These are phyloP conservation scores for Fusarium sulawesiense DNA, from an alignment of 2,329 filamentous ascomycete genomes.

Conservation along the genomic window DNA sequence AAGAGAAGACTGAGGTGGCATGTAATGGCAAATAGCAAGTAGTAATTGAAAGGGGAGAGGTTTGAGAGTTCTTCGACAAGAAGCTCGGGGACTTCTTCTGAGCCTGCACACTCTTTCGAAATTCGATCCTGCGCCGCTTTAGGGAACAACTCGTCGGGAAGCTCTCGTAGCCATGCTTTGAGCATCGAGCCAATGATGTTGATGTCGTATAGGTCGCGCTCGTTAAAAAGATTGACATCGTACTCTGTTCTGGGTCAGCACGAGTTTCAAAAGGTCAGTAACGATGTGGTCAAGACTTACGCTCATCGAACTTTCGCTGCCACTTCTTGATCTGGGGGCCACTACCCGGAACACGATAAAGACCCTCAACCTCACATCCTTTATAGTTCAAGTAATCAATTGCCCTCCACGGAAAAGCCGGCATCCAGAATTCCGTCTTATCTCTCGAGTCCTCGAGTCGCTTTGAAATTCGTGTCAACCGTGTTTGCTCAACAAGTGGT, in stretches of 20 bases:
- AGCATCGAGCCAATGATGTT: slow-evolving; percentile 97
- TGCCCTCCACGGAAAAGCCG: slow-evolving; percentile 91
- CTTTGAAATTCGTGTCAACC: slow-evolving; percentile 91
- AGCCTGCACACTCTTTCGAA: slow-evolving; percentile 80
- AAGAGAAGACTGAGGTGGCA: slow-evolving; percentile 93
- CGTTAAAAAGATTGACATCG: slow-evolving; percentile 90
- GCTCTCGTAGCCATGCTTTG: slow-evolving; percentile 92
- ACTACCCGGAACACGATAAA: slow-evolving; percentile 93
- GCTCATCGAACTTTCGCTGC: slow-evolving; percentile 89
- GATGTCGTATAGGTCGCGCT: slow-evolving; percentile 90
- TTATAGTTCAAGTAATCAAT: slow-evolving; percentile 98
- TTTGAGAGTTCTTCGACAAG: slow-evolving; percentile 92
- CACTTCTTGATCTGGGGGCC: slow-evolving; percentile 92
- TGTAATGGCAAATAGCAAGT: slow-evolving; percentile 95
- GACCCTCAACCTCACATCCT: slow-evolving; percentile 90
- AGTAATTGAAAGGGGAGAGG: slow-evolving; percentile 97
- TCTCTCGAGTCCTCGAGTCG: slow-evolving; percentile 87
- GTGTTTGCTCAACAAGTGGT: slow-evolving; percentile 87
- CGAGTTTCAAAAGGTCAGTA: background rate
- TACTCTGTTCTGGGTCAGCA: slow-evolving; percentile 65
- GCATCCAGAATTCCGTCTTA: slow-evolving; percentile 99
- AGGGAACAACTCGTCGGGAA: slow-evolving; percentile 94
- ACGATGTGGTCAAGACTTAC: slow-evolving; percentile 57
- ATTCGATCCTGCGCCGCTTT: slow-evolving; percentile 85
- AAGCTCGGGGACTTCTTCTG: slow-evolving; percentile 83